Conservation (phyloP, 495 filamentous ascomycete genomes). For the Corynascus novoguineensis region DNA sequence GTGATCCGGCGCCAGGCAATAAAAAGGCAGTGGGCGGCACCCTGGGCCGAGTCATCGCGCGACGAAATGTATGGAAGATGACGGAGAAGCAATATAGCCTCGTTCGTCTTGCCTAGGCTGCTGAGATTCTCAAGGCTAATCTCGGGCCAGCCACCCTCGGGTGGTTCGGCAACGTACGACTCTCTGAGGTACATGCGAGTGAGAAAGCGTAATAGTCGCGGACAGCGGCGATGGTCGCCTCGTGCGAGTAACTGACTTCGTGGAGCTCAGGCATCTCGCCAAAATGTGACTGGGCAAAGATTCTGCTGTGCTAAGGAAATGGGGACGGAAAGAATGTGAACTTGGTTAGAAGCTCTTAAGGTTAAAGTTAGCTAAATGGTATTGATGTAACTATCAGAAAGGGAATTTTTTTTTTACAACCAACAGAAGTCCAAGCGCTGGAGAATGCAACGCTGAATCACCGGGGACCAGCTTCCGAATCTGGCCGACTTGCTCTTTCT, state of each 20-base stretch:
- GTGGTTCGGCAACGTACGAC: slow-evolving; percentile 8
- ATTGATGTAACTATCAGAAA: no score
- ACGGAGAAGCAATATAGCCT: slow-evolving; percentile 21
- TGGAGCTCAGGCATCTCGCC: not conserved
- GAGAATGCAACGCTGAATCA: no score
- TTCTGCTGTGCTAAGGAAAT: not conserved
- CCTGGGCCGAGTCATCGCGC: not conserved
- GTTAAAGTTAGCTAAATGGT: no score
- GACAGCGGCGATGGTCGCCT: slow-evolving; percentile 19
- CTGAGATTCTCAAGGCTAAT: slow-evolving; percentile 16
- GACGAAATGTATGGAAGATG: slow-evolving; percentile 22
- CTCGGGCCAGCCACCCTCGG: slow-evolving; percentile 24
- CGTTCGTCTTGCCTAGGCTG: slow-evolving; percentile 21
- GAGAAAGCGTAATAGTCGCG: slow-evolving; percentile 23
- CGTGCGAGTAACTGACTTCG: slow-evolving; percentile 19
- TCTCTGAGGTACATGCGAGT: slow-evolving; percentile 23
- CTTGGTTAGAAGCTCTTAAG: no score
- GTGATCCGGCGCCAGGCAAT: not conserved
- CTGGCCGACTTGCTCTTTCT: no score
- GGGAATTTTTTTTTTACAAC: no score
- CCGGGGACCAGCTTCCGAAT: no score
- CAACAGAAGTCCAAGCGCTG: no score
- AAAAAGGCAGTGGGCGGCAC: not conserved
- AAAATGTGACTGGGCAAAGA: not conserved
- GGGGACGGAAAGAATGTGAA: no score